A percentile compares a stretch with the other conserved stretches of the same genome.
Evolutionary conservation across 768 basidiomycete genomes (phyloP).

Genomic region (Hemileccinum impolitum): DNA sequence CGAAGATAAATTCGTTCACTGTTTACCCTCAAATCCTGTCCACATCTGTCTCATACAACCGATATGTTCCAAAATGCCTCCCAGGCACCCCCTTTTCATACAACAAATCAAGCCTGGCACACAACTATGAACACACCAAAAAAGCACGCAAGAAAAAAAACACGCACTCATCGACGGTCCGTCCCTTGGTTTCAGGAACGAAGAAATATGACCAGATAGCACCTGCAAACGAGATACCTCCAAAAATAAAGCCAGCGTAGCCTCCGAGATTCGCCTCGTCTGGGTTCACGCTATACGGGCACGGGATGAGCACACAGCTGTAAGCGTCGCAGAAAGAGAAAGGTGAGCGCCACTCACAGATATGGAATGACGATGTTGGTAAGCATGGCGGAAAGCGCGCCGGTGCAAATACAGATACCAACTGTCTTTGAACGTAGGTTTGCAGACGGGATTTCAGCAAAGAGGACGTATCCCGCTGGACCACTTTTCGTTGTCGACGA

Average conservation of each 20-base stretch:
- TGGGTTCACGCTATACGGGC: conserved; percentile 23
- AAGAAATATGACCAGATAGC: conserved; percentile 26
- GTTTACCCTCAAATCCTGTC: neutral
- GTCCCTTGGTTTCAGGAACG: conserved; percentile 25
- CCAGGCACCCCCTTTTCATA: conserved; percentile 30
- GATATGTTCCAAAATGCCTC: conserved; percentile 21
- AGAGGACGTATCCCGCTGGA: conserved; percentile 26
- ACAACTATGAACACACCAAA: neutral
- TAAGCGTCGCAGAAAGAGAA: no score
- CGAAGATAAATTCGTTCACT: no score
- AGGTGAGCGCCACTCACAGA: conserved; percentile 14
- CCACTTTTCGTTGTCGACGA: conserved; percentile 12
- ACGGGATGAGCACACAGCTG: no score
- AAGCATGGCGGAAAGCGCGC: conserved; percentile 23
- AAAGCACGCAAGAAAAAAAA: neutral
- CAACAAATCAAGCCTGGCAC: conserved; percentile 27
- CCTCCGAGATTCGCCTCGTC: conserved; percentile 26
- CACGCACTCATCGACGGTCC: conserved; percentile 30
- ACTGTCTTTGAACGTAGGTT: conserved; percentile 32
- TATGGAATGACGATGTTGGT: conserved; percentile 27
- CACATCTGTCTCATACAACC: conserved; percentile 7
- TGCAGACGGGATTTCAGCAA: conserved; percentile 28
- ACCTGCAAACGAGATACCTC: conserved; percentile 20
- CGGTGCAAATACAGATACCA: conserved; percentile 23
- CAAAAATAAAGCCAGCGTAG: conserved; percentile 31